Evolutionary conservation across 1,284 basidiomycete species (phyloP).

Genomic region (Cutaneotrichosporon curvatum): DNA sequence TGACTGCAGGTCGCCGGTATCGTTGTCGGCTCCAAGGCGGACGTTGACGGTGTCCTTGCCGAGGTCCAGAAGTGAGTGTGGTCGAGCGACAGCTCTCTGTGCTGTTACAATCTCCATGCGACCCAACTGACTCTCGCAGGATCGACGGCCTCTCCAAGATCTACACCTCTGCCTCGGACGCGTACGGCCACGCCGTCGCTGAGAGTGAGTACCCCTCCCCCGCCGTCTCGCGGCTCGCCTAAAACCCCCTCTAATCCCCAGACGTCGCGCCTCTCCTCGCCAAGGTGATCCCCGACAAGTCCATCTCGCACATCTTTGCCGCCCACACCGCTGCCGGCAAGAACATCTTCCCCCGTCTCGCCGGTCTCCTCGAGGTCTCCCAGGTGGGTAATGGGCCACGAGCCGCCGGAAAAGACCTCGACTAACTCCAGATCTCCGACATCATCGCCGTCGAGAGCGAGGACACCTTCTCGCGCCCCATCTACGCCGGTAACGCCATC

Average conservation of each 20-base stretch:
- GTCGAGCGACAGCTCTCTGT: too few species aligned
- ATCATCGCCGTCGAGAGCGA: conserved; percentile 77
- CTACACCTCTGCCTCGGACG: conserved; percentile 46
- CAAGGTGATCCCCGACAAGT: conserved; percentile 48
- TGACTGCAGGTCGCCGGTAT: conserved; percentile 67
- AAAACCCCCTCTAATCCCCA: conserved; percentile 17
- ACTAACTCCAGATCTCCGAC: conserved; percentile 62
- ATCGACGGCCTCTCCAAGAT: conserved; percentile 47
- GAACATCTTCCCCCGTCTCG: conserved; percentile 76
- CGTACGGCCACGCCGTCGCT: conserved; percentile 45
- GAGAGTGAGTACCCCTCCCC: conserved; percentile 41
- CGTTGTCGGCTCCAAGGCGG: conserved; percentile 65
- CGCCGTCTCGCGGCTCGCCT: too few species aligned
- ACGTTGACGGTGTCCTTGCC: conserved; percentile 63
- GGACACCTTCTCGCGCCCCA: conserved; percentile 80
- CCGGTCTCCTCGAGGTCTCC: conserved; percentile 76
- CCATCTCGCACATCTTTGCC: conserved; percentile 76
- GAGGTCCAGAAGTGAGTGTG: conserved; percentile 65
- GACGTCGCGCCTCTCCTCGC: conserved; percentile 52
- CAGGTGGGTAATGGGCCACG: conserved; percentile 27
- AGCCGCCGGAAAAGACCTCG: not conserved
- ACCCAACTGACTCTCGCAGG: conserved; percentile 27
- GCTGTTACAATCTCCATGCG: not conserved
- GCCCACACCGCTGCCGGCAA: conserved; percentile 69
- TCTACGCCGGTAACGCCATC: conserved; percentile 98